Percentiles rank a stretch among this genome's conserved stretches.
Conservation (phyloP, 805 yeast species). For the Dipodascus geniculatus region DNA sequence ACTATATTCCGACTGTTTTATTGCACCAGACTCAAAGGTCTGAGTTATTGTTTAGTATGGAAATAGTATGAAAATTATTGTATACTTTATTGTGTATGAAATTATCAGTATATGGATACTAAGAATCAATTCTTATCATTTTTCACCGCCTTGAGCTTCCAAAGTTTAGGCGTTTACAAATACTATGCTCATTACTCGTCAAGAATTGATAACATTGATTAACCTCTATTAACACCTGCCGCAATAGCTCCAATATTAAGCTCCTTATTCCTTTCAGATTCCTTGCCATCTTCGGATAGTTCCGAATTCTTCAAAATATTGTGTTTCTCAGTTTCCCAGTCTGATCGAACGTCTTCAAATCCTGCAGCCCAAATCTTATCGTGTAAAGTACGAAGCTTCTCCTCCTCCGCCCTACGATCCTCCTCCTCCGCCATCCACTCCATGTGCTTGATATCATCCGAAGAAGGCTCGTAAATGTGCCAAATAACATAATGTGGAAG, state of each 20-base stretch:
- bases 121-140: too few relatives aligned
- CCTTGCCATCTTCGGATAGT: background rate
- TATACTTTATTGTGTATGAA: background rate
- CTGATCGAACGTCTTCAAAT: slow-evolving; percentile 59
- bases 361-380: slow-evolving; percentile 55
- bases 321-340: slow-evolving; percentile 63
- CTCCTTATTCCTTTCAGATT: background rate
- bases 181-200: background rate
- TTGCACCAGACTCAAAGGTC: too few relatives aligned
- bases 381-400: slow-evolving; percentile 23
- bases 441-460: slow-evolving; percentile 70
- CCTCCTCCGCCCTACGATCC: slow-evolving; percentile 27
- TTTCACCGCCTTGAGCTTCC: too few relatives aligned
- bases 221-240: background rate
- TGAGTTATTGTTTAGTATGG: too few relatives aligned
- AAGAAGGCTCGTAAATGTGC: slow-evolving; percentile 94
- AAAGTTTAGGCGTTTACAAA: too few relatives aligned
- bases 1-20: background rate
- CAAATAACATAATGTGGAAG: slow-evolving; percentile 91
- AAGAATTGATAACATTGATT: too few relatives aligned
- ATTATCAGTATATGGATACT: too few relatives aligned
- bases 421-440: slow-evolving; percentile 26
- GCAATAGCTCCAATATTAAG: background rate
- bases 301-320: slow-evolving; percentile 71
- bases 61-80: too few relatives aligned